Conservation (phyloP, 106 monocot genomes). For the Dioscorea zingiberensis region DNA sequence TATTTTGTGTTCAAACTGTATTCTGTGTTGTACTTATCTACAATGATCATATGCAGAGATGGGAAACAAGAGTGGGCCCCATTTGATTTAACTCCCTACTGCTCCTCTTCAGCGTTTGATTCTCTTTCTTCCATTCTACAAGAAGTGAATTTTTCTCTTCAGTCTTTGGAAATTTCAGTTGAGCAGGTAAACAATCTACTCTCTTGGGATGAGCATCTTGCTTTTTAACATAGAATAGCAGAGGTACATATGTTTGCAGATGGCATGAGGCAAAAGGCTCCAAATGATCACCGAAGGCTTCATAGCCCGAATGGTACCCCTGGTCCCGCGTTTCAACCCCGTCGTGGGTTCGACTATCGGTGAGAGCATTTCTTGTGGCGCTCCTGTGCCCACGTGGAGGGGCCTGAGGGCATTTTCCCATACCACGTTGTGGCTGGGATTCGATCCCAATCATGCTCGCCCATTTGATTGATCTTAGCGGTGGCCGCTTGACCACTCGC, state of each 20-base stretch:
- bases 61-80: constrained; percentile 72
- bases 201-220: background rate
- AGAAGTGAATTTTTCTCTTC: constrained; percentile 56
- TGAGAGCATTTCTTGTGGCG: too few relatives aligned
- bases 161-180: constrained; percentile 55
- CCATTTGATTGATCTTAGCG: too few relatives aligned
- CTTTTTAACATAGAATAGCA: background rate
- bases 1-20: background rate
- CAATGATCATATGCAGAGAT: constrained; percentile 41
- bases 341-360: too few relatives aligned
- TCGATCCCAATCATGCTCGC: too few relatives aligned
- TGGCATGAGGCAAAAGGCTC: too few relatives aligned
- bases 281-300: too few relatives aligned
- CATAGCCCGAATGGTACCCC: too few relatives aligned
- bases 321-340: too few relatives aligned
- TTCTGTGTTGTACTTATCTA: background rate
- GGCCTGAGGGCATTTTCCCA: too few relatives aligned
- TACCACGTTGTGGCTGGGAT: too few relatives aligned
- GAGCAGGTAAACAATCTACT: constrained; percentile 63
- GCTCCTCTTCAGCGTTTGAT: constrained; percentile 78
- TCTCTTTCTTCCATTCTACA: constrained; percentile 56
- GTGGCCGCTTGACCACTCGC: too few relatives aligned
- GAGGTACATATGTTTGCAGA: background rate
- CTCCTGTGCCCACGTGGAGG: too few relatives aligned
- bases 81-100: constrained; percentile 60